Conservation (phyloP, 169 alveolate species). For the Eimeria maxima region DNA sequence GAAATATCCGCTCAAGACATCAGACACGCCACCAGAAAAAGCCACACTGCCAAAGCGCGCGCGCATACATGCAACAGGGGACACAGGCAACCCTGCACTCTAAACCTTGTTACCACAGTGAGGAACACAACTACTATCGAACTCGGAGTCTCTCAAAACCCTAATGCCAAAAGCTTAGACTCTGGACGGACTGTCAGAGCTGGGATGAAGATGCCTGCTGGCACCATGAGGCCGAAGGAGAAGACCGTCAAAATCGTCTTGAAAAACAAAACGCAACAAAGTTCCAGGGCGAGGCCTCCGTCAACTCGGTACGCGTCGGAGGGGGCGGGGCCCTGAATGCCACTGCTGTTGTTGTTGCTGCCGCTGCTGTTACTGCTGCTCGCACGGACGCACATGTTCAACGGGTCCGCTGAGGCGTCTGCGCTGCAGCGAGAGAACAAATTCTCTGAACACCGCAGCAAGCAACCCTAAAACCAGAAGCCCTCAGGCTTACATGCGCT, state of each 20-base stretch:
- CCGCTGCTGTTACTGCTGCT: conserved; percentile 21
- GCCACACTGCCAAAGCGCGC: neutral
- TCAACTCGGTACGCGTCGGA: conserved; percentile 78
- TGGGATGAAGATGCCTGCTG: conserved; percentile 86
- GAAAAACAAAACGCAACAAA: conserved; percentile 45
- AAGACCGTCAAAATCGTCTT: conserved; percentile 74
- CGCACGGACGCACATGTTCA: conserved; percentile 65
- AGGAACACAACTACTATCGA: neutral
- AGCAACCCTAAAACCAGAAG: conserved; percentile 39
- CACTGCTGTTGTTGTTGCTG: conserved; percentile 54
- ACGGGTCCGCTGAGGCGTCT: conserved; percentile 61
- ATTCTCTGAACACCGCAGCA: conserved; percentile 54
- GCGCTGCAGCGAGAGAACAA: conserved; percentile 77
- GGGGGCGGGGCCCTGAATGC: conserved; percentile 49
- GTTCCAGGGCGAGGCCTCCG: conserved; percentile 20
- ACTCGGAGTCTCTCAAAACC: neutral
- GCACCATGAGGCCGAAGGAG: conserved; percentile 83
- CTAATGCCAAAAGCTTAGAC: neutral
- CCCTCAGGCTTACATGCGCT: neutral
- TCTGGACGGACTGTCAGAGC: conserved; percentile 61
- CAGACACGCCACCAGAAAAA: neutral
- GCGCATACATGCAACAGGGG: neutral
- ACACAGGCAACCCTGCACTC: neutral
- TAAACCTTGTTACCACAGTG: neutral
- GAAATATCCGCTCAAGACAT: neutral